Evolutionary conservation across 1,284 basidiomycete genomes (phyloP), one percentile per base, ranked within the genome.

Genomic region (Apiotrichum veenhuisii): DNA sequence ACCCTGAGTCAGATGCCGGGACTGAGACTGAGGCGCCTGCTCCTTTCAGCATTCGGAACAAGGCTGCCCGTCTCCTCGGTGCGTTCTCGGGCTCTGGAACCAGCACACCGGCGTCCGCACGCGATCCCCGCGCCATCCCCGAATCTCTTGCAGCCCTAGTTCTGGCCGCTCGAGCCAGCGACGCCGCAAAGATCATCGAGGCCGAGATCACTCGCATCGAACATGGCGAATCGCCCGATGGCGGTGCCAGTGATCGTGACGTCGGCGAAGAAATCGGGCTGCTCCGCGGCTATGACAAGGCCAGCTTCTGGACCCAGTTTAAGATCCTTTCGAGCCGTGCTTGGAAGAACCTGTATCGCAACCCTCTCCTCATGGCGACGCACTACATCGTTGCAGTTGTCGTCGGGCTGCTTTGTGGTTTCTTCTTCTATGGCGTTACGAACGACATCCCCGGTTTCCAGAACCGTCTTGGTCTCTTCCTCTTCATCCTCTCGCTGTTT

Each of bases 271-370:
- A 77, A 37, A 87, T 82, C 44, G 80, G 81, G 48, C 71, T 89
- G 54, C 75, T 94, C 65, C 79, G 87, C 33, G 89, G 89, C 3
- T 85, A 90, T 70, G 87, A 88, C 76, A 83, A 91, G 57, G 95
- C 93, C 3, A 87, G 83, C 60, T 91, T 87, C 82, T 82, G 82
- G 57, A 93, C 88, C 22, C 95, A 98, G 78, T 96, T 98, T 73
- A 83, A 83, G 70, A 92, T 98, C 59, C 76, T 98, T 65, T 94
- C 90, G 68, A 92, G 93, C 23, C 78, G 95, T 57, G 93, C 94
- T n/a, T 98, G 98, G 82, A 98, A 98, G 83, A 98, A 98, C 72
- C 77, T 98, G 58, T 93, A 94, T 73, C 63, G 95, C 37, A 93
- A 98, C 71, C 94, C 95, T 0, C 87, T 93, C 56, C 77, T 98